Base-by-base conservation (phyloP, 1,284 basidiomycete species). In the Melampsora abietis-canadensis region DNA sequence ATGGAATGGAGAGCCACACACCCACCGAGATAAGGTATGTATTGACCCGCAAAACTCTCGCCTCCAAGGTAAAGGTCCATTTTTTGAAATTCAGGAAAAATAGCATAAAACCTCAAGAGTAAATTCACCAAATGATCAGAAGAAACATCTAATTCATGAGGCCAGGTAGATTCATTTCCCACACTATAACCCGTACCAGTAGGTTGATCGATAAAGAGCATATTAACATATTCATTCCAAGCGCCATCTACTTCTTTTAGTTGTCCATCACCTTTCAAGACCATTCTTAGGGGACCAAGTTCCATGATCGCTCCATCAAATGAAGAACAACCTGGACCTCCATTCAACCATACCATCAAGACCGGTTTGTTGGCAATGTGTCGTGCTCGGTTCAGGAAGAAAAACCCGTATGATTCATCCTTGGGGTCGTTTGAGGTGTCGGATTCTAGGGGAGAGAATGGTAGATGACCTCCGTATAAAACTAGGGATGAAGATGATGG, bases 251-350 rank as follows among this genome's bases (percentile, higher is more conserved):
- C 85, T 68, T 89, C 87, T 77, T 87, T 87, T 75, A 97, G 85
- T 17, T 89, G 84, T 6, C 88, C 89, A 82, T 92, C 90, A 78
- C 89, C 85, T 73, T 89, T 85, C 87, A 78, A 76, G 1, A 77
- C 77, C 63, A 81, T 75, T 37, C 79, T 67, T 73, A 94, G 95
- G 4, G 95, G 94, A 0, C 95, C 95, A 24, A 95, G 86, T 80
- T 99, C 95, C 94, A 99, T 96, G 88, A 99, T 90, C 44, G 94
- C 86, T 5, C 95, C 95, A 80, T 98, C 95, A 81, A 98, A 97
- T 2, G 91, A 94, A 0, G 93, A 96, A 82, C 95, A 98, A 48
- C 96, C 95, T 21, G 92, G 94, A 21, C 92, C 95, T 57, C 92
- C 92, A 82, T 98, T 98, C 81, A 97, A 92, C 95, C 95, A 98